Conservation (phyloP, 2,329 filamentous ascomycete genomes). For the Xylariales sp. region DNA sequence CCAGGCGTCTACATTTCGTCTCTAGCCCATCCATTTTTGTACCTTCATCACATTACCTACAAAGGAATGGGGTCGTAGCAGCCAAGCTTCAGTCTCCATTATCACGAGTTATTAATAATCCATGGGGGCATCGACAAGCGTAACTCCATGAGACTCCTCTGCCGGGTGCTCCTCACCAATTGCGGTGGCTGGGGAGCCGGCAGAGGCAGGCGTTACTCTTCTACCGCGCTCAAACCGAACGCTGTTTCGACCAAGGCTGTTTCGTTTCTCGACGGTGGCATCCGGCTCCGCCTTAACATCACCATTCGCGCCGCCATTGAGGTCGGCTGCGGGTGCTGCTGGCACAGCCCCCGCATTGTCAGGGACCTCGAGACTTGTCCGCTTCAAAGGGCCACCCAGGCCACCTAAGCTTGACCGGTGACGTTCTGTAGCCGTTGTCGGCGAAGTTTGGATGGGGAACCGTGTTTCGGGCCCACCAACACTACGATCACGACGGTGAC, state of each 20-base stretch:
- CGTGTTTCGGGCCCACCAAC: conserved; percentile 69
- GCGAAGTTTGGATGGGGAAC: conserved; percentile 76
- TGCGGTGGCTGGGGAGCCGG: conserved; percentile 17
- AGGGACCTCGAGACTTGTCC: conserved; percentile 79
- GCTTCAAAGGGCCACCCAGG: conserved; percentile 44
- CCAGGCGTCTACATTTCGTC: neutral
- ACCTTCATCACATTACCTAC: neutral
- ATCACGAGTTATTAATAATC: conserved; percentile 31
- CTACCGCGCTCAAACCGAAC: conserved; percentile 49
- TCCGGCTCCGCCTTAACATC: conserved; percentile 26
- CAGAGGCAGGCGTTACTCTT: conserved; percentile 29
- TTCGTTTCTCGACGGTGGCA: conserved; percentile 52
- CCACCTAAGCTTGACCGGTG: conserved; percentile 45
- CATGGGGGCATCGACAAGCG: conserved; percentile 49
- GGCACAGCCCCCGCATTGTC: conserved; percentile 45
- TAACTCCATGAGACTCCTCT: conserved; percentile 36
- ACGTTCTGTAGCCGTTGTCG: conserved; percentile 47
- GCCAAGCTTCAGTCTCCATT: too few relatives aligned
- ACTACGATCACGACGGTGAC: conserved; percentile 81
- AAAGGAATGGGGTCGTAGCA: too few relatives aligned
- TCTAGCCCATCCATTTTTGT: neutral
- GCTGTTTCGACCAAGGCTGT: conserved; percentile 55
- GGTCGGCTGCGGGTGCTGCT: conserved; percentile 29
- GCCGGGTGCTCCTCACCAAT: conserved; percentile 13
- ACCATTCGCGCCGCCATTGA: conserved; percentile 37